Evolutionary conservation across 2,329 filamentous ascomycete species (phyloP), one percentile per base, ranked within the genome.

Genomic region (Botrytis sinoallii): DNA sequence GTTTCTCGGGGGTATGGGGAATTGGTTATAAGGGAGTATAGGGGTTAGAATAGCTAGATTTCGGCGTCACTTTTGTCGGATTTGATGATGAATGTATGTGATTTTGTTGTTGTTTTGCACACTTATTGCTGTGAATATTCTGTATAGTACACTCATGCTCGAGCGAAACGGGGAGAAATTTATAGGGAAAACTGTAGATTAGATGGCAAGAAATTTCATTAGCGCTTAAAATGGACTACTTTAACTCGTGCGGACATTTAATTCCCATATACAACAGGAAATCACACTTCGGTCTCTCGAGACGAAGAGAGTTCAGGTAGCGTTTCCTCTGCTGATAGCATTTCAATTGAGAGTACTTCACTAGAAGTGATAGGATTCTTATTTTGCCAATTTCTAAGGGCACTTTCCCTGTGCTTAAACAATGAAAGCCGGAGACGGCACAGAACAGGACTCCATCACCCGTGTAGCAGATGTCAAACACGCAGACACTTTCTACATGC

Each of bases 301-400:
- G 48, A 52, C 14, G 22, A 52, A 6, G 25, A 52, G 9, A 5
- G 3, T 52, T 25, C 5, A n/a, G 2, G 22, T n/a, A 25, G 1
- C 6, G 22, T 0, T 14, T n/a, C 0, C 4, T 52, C 6, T 2
- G 6, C 25, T n/a, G 48, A 3, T n/a, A 6, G 5, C 0, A 52
- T 4, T n/a, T 0, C 0, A 0, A n/a, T 7, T n/a, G 12, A 20
- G 8, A 46, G 4, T 22, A 46, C 8, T 22, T 4, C 20, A 10
- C 20, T 46, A 46, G 44, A 22, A n/a, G 25, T n/a, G 14, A 5
- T n/a, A 6, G 25, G 10, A 52, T n/a, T n/a, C 2, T 52, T n/a
- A 6, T 7, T 25, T n/a, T 52, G 48, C 25, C 25, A 52, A n/a
- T n/a, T 12, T 5, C 4, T 1, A 52, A 52, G 25, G 14, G 10